Evolutionary conservation across 2,329 filamentous ascomycete species (phyloP), one percentile per base, ranked within the genome.

Genomic region (Monilinia fructicola): DNA sequence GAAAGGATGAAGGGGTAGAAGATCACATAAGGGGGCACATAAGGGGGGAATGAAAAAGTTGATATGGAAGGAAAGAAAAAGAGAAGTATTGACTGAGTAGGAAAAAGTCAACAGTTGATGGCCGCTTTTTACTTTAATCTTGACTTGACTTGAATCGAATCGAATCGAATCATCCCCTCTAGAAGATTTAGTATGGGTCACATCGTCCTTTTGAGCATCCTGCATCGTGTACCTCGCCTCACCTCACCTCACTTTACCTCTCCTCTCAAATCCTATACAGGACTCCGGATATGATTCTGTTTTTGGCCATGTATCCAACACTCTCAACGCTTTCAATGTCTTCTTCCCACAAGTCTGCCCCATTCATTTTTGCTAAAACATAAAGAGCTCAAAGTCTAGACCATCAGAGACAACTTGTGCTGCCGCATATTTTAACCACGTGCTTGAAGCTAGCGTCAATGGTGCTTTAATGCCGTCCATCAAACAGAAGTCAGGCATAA

Each of bases 381-480:
- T 35, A 7, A 35, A 35, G 31, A 35, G 9, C 31, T 35, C 9
- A 7, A 35, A 35, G 31, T 59, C 56, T 31, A 48, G 40, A 46
- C 40, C 40, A 21, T 21, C 16, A 59, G 6, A 23, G 16, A 46
- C 55, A n/a, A 44, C 21, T 18, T 42, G 55, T 42, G 12, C 18
- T 46, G 23, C 40, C 40, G 60, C 60, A 31, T n/a, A 21, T 12
- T n/a, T 46, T n/a, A 7, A 9, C 40, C 62, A 64, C 53, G 62
- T 64, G 62, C 42, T 21, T 35, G 1, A 64, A 64, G 53, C 53
- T 53, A 48, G 26, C 16, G 21, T n/a, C 11, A 26, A 54, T 52
- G 56, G 56, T 54, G 61, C 52, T 56, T 52, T 21, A 28, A 55
- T 31, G 52, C 42, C 35, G 38, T 55, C 28, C 28, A 28, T 44